Evolutionary conservation across 192 early-diverging fungal genomes (phyloP).

Genomic region (Coemansia sp.): DNA sequence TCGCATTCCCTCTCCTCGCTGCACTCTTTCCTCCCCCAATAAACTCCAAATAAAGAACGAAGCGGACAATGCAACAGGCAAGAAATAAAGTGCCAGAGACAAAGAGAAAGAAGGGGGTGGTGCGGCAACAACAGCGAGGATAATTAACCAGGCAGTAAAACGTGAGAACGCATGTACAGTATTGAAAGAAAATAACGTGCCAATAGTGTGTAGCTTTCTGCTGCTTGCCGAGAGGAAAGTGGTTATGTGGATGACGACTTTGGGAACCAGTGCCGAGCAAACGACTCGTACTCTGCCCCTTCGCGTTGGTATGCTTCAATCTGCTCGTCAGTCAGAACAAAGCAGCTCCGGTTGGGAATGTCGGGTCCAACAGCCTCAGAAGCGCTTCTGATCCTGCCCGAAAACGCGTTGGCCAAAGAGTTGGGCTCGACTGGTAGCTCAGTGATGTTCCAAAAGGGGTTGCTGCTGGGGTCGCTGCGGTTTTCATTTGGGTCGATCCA

Average conservation of each 20-base stretch:
- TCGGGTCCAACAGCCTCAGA: slow-evolving; percentile 36
- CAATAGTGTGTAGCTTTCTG: not conserved
- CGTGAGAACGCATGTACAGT: slow-evolving; percentile 1
- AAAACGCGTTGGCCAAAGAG: slow-evolving; percentile 21
- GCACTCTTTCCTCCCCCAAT: not conserved
- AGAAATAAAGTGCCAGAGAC: not conserved
- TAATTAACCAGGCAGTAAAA: slow-evolving; percentile 1
- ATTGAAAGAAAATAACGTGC: not conserved
- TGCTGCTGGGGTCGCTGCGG: slow-evolving; percentile 11
- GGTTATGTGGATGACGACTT: slow-evolving; percentile 24
- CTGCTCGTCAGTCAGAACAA: slow-evolving; percentile 47
- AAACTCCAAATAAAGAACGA: not conserved
- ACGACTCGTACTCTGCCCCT: slow-evolving; percentile 48
- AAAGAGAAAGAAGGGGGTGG: not conserved
- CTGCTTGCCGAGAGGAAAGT: not conserved
- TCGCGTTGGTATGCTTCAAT: slow-evolving; percentile 40
- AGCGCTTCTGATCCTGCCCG: slow-evolving; percentile 25
- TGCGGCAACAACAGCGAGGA: not conserved
- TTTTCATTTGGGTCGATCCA: slow-evolving; percentile 48
- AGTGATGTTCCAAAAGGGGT: slow-evolving; percentile 51
- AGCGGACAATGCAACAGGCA: not conserved
- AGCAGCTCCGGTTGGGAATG: slow-evolving; percentile 22
- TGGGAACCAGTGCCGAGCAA: slow-evolving; percentile 51
- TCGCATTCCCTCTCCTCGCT: not conserved
- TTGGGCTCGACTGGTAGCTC: slow-evolving; percentile 42